phyloP scores from a whole-genome alignment of 495 filamentous ascomycete species.

The Podospora pseudopauciseta region DNA sequence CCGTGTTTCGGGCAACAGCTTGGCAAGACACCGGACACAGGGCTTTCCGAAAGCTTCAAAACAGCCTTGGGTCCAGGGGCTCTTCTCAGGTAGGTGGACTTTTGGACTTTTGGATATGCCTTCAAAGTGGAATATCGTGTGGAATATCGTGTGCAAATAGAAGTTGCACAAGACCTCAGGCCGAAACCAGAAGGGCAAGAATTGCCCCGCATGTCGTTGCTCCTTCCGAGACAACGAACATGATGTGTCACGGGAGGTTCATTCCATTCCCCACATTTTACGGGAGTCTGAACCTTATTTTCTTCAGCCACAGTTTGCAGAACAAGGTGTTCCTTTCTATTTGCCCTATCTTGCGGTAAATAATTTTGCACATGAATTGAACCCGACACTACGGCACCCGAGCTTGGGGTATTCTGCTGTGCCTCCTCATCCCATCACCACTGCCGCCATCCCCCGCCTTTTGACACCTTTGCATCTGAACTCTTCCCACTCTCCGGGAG shows the following conservation, averaged over 20 bases:
- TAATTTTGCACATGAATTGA: neutral
- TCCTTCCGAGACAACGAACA: neutral
- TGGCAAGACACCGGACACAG: slow-evolving; percentile 1
- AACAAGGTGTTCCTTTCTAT: no score
- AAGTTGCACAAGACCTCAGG: no score
- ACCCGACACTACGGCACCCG: neutral
- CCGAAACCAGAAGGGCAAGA: no score
- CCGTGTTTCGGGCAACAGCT: slow-evolving; percentile 3
- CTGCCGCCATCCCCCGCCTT: neutral
- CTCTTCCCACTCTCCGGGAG: neutral
- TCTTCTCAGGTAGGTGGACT: neutral
- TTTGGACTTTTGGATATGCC: neutral
- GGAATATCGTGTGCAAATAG: neutral
- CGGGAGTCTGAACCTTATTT: neutral
- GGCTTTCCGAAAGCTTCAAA: slow-evolving; percentile 8
- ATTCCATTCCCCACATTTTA: no score
- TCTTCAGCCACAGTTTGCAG: neutral
- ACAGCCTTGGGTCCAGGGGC: neutral
- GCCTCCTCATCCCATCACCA: neutral
- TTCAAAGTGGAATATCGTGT: neutral
- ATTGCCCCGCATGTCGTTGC: neutral
- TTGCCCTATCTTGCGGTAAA: no score
- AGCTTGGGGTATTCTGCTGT: neutral
- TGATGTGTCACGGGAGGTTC: neutral
- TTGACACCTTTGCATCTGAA: slow-evolving; percentile 5